phyloP scores from a whole-genome alignment of 306 rosid genomes.

The Pyrus pyrifolia region DNA sequence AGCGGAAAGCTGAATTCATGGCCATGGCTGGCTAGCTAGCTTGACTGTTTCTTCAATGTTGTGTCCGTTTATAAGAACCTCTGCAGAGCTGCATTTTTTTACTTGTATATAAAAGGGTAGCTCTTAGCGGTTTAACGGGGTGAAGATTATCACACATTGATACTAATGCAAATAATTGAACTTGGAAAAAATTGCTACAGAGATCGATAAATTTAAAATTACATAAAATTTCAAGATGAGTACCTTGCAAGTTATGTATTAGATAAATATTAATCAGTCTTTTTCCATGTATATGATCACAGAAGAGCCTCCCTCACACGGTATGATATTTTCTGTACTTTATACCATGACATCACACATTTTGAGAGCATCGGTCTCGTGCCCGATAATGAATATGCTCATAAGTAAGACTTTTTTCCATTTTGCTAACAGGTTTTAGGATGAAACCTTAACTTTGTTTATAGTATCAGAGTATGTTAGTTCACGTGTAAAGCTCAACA shows the following conservation, averaged over 20 bases:
- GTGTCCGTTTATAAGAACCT: neutral
- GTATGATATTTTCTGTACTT: too few relatives aligned
- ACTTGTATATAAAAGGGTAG: neutral
- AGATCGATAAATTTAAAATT: neutral
- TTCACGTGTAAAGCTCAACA: too few relatives aligned
- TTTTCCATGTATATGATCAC: neutral
- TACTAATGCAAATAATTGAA: neutral
- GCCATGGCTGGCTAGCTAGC: neutral
- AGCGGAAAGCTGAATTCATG: constrained; percentile 13
- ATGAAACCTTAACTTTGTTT: too few relatives aligned
- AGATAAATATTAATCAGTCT: neutral
- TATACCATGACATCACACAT: too few relatives aligned
- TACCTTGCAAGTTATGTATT: neutral
- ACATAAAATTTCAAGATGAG: neutral
- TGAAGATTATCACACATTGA: neutral
- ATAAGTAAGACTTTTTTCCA: too few relatives aligned
- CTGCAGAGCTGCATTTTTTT: neutral
- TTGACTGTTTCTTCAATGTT: neutral
- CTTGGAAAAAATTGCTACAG: neutral
- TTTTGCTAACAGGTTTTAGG: too few relatives aligned
- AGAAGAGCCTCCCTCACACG: too few relatives aligned
- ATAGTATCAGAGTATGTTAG: too few relatives aligned
- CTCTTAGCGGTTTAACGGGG: neutral
- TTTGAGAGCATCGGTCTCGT: too few relatives aligned
- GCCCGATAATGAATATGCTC: too few relatives aligned